A percentile compares a stretch with the other conserved stretches of the same genome.
Conservation (phyloP, 2,329 filamentous ascomycete genomes). For the Pseudogymnoascus verrucosus region DNA sequence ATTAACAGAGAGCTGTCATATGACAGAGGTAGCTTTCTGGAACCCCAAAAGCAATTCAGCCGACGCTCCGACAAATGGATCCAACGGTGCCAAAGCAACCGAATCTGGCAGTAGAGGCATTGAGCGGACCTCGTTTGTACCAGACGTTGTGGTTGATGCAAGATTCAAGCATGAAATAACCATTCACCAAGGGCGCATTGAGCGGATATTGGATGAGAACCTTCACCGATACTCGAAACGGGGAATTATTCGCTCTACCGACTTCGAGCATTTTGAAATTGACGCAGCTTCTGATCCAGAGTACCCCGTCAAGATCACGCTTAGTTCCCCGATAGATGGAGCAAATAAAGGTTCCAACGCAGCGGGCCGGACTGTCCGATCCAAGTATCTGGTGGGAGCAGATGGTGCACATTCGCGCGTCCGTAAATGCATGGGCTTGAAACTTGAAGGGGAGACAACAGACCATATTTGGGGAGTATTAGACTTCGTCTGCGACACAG, state of each 20-base stretch:
- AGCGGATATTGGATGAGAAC: constrained; percentile 36
- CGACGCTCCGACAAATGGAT: constrained; percentile 35
- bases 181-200: constrained; percentile 39
- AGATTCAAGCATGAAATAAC: constrained; percentile 32
- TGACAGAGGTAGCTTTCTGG: constrained; percentile 50
- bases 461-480: constrained; percentile 53
- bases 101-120: constrained; percentile 36
- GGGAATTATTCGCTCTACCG: constrained; percentile 45
- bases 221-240: constrained; percentile 31
- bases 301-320: constrained; percentile 28
- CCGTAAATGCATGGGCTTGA: constrained; percentile 41
- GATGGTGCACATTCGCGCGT: constrained; percentile 46
- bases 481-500: constrained; percentile 32
- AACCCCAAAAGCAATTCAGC: constrained; percentile 35
- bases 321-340: constrained; percentile 19
- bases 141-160: constrained; percentile 32
- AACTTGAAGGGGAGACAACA: constrained; percentile 51
- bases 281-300: constrained; percentile 30
- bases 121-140: constrained; percentile 32
- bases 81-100: constrained; percentile 39
- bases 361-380: constrained; percentile 46
- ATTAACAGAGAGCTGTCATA: constrained; percentile 47
- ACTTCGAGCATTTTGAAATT: constrained; percentile 30
- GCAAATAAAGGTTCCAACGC: constrained; percentile 45
- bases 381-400: constrained; percentile 60